Conservation (phyloP, 2,329 filamentous ascomycete genomes). For the Colletotrichum limetticola region DNA sequence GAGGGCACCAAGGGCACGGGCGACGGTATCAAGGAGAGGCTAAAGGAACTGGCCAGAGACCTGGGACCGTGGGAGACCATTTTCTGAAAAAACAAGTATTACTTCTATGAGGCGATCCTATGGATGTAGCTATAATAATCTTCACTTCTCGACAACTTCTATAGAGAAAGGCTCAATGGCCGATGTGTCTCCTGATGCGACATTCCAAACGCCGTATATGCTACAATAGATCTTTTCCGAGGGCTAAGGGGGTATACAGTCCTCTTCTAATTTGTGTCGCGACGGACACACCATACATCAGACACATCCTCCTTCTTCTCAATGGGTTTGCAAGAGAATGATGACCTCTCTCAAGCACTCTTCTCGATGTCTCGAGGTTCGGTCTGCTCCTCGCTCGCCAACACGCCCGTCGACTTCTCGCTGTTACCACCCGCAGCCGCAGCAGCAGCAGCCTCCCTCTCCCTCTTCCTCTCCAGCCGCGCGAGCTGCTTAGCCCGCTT, state of each 20-base stretch:
- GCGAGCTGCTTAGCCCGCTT: constrained; percentile 44
- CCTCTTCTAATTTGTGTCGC: not conserved
- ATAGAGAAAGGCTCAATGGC: not conserved
- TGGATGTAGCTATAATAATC: not conserved
- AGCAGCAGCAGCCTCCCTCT: constrained; percentile 20
- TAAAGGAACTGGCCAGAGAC: not conserved
- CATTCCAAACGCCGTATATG: not conserved
- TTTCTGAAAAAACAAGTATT: not conserved
- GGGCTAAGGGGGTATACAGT: not conserved
- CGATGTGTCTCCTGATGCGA: not conserved
- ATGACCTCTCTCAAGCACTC: not conserved
- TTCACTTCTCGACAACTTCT: not conserved
- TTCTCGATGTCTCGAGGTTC: constrained; percentile 15
- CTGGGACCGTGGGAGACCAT: not conserved
- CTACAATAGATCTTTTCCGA: not conserved
- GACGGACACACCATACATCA: not conserved
- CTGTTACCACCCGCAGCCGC: not conserved
- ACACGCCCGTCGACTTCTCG: constrained; percentile 17
- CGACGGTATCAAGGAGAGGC: not conserved
- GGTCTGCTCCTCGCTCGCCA: not conserved
- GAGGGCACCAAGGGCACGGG: not conserved
- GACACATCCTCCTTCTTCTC: no score
- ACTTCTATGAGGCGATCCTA: not conserved
- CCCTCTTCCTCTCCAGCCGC: constrained; percentile 39
- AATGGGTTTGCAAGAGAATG: not conserved